Base-by-base conservation (phyloP, 306 rosid species). In the Rosa chinensis region DNA sequence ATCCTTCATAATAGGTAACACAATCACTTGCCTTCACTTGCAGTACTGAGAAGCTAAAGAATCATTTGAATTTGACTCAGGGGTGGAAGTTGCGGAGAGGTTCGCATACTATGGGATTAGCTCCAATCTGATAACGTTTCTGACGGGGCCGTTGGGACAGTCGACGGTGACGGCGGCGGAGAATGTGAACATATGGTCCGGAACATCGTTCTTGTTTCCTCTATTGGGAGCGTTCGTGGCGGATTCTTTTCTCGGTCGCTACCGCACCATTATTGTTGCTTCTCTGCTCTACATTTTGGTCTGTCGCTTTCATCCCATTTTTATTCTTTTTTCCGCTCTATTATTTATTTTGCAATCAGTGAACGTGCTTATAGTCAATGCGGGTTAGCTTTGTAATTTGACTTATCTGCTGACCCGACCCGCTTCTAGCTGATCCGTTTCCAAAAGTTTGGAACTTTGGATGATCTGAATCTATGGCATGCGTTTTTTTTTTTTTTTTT, bases 31-130 rank as follows among this genome's bases (percentile, higher is more conserved):
- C 2, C 2, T 32, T 32, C 35, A 32, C 35, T 32, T 32, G 35
- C 35, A 32, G 35, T 32, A 32, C 2, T 32, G 35, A 32, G 35
- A 32, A 32, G 35, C 35, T 32, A 32, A 32, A 32, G 35, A 32
- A 32, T 32, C 35, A 32, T 32, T 32, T 32, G 48, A 20, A 40
- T 14, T 2, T 44, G 6, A 44, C 0, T 47, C 17, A 84, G 87
- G 85, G 17, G 87, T 84, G 70, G 87, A 81, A 58, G 66, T 84
- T 23, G 87, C 87, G 17, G 87, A 84, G 78, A 78, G 87, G 68
- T 61, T 77, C 8, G 82, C 87, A 0, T 84, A 81, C 67, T 81
- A 67, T 16, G 87, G 87, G 10, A 77, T 84, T 16, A 50, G 71
- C 75, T 74, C 82, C 72, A 84, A 84, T 71, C 68, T 84, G 4